These are phyloP conservation scores for Thelonectria blattea DNA, from an alignment of 2,329 filamentous ascomycete species.

Conservation along the genomic window DNA sequence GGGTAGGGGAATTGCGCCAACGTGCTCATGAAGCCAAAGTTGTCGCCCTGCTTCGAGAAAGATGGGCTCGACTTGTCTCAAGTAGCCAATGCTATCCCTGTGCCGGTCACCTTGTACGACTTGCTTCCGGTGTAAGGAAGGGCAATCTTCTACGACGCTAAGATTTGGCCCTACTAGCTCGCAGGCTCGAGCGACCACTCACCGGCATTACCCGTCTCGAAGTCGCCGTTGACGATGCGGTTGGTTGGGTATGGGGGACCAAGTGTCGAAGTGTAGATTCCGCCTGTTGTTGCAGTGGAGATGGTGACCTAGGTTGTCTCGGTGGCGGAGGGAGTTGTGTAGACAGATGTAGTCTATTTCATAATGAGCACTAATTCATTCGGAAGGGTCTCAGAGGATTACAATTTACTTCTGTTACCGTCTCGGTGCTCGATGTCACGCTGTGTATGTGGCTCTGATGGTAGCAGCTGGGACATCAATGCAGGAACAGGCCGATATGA, in stretches of 20 bases:
- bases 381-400: not conserved
- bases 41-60: conserved; percentile 18
- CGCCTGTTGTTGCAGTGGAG: conserved; percentile 16
- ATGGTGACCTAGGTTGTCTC: conserved; percentile 19
- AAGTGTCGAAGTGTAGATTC: conserved; percentile 15
- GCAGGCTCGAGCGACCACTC: conserved; percentile 17
- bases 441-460: conserved; percentile 23
- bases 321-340: conserved; percentile 12
- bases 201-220: conserved; percentile 6
- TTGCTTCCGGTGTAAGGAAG: not conserved
- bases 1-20: not conserved
- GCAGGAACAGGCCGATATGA: conserved; percentile 35
- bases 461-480: conserved; percentile 32
- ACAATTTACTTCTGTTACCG: conserved; percentile 12
- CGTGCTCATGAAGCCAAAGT: not conserved
- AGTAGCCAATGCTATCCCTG: conserved; percentile 4
- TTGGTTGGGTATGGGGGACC: conserved; percentile 12
- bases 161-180: conserved; percentile 13
- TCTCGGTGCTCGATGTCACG: conserved; percentile 15
- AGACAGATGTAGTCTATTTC: conserved; percentile 7
- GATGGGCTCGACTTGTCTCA: conserved; percentile 7
- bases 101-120: conserved; percentile 1
- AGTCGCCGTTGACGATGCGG: conserved; percentile 18
- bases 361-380: not conserved
- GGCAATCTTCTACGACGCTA: not conserved